Base-by-base conservation (phyloP, 805 yeast genomes). In the Myxozyma nipponensis region DNA sequence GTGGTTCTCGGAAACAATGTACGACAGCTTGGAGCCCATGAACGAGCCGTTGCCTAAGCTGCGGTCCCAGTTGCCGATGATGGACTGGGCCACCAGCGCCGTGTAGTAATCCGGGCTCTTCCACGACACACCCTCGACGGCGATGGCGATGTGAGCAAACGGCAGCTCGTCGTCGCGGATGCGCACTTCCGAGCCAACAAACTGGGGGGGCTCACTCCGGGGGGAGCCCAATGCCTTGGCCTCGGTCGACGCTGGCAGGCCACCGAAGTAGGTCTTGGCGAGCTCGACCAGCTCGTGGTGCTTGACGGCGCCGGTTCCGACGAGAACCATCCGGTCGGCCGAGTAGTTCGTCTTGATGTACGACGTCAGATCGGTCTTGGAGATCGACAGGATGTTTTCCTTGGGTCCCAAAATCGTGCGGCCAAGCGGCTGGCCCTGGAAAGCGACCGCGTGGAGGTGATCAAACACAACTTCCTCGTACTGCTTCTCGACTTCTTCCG, bases 71-170 rank as follows among this genome's bases (percentile, higher is more conserved):
- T 89, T 86, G 35, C 98, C 98, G 40, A 93, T 84, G 50, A 93
- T 84, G 9, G 98, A 96, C 72, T 93, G 97, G 4, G 97, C 95
- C 1, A 91, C 95, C 36, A 95, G 77, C 0, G 96, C 96, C 18
- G 95, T 84, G 74, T 89, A 90, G 71, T 90, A 93, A 67, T 93
- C 97, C 9, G 95, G 88, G 2, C 93, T 87, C 34, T 86, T 84
- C 99, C 99, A 93, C 35, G 96, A 84, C 22, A 90, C 96, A 62
- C 99, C 98, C 73, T 93, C 98, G n/a, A 93, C 83, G 10, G 96
- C 93, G 46, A 93, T 72, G 3, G 96, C 98, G 48, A 90, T 79
- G 69, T 93, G 95, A 1, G 97, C 89, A 5, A 81, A 82, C 28
- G 96, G 96, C 63, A 93, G 71, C 1, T 93, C 73, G 56, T 80